Conservation (phyloP, 306 rosid genomes). For the Hippophae gyantsensis region DNA sequence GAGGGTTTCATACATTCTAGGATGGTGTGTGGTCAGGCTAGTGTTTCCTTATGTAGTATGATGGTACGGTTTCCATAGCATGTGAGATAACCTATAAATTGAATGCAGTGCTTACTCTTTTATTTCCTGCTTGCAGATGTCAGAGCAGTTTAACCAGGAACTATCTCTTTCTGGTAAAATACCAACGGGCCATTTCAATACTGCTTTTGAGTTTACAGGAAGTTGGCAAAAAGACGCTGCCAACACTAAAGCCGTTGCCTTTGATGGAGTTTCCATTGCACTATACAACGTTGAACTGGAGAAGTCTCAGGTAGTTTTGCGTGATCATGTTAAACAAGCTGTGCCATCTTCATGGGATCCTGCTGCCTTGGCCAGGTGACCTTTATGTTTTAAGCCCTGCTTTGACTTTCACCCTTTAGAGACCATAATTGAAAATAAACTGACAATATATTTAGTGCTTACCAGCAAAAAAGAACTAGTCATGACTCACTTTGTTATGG, state of each 20-base stretch:
- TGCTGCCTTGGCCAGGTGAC: conserved; percentile 70
- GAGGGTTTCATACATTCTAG: too few species aligned
- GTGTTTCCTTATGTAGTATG: too few species aligned
- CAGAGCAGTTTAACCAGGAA: conserved; percentile 57
- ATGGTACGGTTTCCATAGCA: neutral
- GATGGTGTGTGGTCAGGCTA: too few species aligned
- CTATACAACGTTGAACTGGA: conserved; percentile 54
- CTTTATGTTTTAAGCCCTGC: neutral
- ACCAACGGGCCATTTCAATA: conserved; percentile 66
- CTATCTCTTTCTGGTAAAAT: conserved; percentile 56
- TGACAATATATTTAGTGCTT: too few species aligned
- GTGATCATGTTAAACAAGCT: conserved; percentile 37
- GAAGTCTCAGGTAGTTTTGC: conserved; percentile 59
- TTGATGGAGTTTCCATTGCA: conserved; percentile 49
- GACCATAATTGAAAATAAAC: too few species aligned
- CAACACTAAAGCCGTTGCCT: conserved; percentile 47
- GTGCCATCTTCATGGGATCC: conserved; percentile 93
- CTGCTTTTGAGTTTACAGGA: conserved; percentile 58
- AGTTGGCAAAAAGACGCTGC: conserved; percentile 68
- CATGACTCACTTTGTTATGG: too few species aligned
- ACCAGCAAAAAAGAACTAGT: too few species aligned
- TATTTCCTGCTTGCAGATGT: conserved; percentile 41
- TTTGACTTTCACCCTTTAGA: too few species aligned
- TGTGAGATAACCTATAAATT: neutral
- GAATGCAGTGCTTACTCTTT: neutral